Evolutionary conservation across 257 asterid genomes (phyloP), one percentile per base, ranked within the genome.

Genomic region (Solanum chilense): DNA sequence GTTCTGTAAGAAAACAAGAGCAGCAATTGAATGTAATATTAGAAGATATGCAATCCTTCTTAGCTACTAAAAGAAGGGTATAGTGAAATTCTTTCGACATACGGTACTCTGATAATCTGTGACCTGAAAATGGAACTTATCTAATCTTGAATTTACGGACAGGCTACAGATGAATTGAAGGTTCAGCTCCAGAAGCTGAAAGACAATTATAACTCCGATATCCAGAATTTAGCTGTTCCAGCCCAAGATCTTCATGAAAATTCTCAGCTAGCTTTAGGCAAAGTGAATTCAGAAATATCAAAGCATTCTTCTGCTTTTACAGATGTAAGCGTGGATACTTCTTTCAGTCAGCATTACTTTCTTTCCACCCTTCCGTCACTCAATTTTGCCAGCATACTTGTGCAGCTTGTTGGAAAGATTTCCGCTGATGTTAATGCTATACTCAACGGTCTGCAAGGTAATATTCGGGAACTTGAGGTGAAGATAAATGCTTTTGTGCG

Each of bases 51-150:
- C 88, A 74, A 82, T 86, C 90, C 29, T 91, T 90, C 77, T 84
- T 91, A 80, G 70, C 90, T 66, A 87, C 93, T 76, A 93, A 92
- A 82, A 80, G 90, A 11, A 86, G 64, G 96, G 96, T 93, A 88
- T 13, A 33, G 27, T 69, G 49, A 58, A 83, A 73, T 29, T 11
- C 8, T 69, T 76, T 21, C 44, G 16, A 31, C 69, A 81, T 49
- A 11, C 8, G 4, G 45, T 81, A 29, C 69, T 29, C 18, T 29
- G 20, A 49, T 81, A 49, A 81, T 49, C 6, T 49, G 69, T 58
- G 18, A 49, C 87, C 70, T 80, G 71, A 68, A 39, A 58, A 49
- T 45, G 71, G 49, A 49, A 49, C 44, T 37, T 21, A 83, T 33
- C 87, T 86, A 60, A 60, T 87, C 83, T 85, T 82, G 84, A 7